A percentile compares a stretch with the other conserved stretches of the same genome.
Evolutionary conservation across 1,284 basidiomycete genomes (phyloP).

Genomic region (Pseudozyma hubeiensis): DNA sequence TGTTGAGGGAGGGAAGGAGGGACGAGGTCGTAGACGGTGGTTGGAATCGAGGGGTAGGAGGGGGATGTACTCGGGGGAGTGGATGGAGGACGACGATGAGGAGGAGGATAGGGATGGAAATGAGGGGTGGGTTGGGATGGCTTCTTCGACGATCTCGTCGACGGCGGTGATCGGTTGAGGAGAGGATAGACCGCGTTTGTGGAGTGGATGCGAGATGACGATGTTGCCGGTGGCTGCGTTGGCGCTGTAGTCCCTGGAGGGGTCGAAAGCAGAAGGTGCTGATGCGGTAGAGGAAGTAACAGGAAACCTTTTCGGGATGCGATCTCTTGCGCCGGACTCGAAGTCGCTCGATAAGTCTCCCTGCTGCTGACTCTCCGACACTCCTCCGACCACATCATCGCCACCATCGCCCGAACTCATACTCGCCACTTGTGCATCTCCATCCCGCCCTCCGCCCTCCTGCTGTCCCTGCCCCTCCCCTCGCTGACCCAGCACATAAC

Average conservation of each 20-base stretch:
- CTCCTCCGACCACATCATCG: no score
- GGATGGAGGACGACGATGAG: neutral
- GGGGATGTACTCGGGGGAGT: neutral
- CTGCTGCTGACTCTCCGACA: neutral
- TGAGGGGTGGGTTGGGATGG: neutral
- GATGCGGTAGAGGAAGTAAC: neutral
- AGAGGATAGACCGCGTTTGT: slow-evolving; percentile 1
- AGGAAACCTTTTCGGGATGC: neutral
- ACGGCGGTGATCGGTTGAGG: neutral
- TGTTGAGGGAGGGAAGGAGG: neutral
- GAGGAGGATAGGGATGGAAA: neutral
- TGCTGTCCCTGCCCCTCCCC: neutral
- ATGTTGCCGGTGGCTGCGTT: neutral
- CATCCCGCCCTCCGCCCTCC: no score
- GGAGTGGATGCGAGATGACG: neutral
- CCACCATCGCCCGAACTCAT: no score
- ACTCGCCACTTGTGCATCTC: no score
- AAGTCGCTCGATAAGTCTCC: no score
- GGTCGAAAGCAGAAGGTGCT: neutral
- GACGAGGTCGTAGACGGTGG: neutral
- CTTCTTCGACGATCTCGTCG: slow-evolving; percentile 14
- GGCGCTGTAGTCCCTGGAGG: neutral
- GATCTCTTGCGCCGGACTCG: no score
- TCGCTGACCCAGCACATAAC: slow-evolving; percentile 10
- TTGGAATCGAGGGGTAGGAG: neutral